Evolutionary conservation across 208 protist species (phyloP).

Genomic region (Wallacemonas sp.): DNA sequence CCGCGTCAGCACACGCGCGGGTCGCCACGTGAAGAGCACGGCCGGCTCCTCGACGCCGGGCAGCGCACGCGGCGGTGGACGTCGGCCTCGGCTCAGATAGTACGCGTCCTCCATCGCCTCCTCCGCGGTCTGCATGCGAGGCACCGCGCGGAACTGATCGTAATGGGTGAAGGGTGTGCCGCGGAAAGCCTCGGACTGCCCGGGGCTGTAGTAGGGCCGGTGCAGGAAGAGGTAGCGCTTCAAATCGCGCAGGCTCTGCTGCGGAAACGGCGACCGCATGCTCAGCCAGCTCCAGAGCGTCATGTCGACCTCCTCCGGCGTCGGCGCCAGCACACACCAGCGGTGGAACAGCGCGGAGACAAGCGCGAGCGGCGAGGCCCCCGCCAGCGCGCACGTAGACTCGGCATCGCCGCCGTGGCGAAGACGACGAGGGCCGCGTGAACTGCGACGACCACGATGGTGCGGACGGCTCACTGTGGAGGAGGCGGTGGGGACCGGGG

Average conservation of each 20-base stretch:
- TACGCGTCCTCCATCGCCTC: slow-evolving; percentile 2
- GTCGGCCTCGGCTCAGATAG: neutral
- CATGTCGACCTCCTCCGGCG: slow-evolving; percentile 38
- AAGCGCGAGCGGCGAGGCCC: slow-evolving; percentile 23
- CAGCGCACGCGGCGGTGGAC: neutral
- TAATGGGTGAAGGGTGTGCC: slow-evolving; percentile 10
- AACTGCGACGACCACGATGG: slow-evolving; percentile 16
- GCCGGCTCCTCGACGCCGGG: slow-evolving; percentile 17
- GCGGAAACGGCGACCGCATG: slow-evolving; percentile 30
- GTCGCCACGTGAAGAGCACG: slow-evolving; percentile 45
- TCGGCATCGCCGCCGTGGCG: slow-evolving; percentile 20
- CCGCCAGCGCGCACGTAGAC: neutral
- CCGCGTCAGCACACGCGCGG: slow-evolving; percentile 39
- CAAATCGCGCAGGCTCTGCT: slow-evolving; percentile 29
- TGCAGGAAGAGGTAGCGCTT: slow-evolving; percentile 32
- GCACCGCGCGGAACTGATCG: neutral
- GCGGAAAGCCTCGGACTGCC: slow-evolving; percentile 4
- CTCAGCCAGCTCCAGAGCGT: slow-evolving; percentile 45
- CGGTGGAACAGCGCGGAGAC: slow-evolving; percentile 15
- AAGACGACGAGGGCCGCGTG: too few relatives aligned
- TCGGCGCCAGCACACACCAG: slow-evolving; percentile 22
- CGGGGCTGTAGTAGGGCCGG: slow-evolving; percentile 15
- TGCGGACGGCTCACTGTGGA: neutral
- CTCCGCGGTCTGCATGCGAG: neutral
- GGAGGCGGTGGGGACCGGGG: too few relatives aligned